A percentile compares a stretch with the other conserved stretches of the same genome.
These are phyloP conservation scores for Gastrolobium bilobum DNA, from an alignment of 306 rosid species.

Conservation along the genomic window DNA sequence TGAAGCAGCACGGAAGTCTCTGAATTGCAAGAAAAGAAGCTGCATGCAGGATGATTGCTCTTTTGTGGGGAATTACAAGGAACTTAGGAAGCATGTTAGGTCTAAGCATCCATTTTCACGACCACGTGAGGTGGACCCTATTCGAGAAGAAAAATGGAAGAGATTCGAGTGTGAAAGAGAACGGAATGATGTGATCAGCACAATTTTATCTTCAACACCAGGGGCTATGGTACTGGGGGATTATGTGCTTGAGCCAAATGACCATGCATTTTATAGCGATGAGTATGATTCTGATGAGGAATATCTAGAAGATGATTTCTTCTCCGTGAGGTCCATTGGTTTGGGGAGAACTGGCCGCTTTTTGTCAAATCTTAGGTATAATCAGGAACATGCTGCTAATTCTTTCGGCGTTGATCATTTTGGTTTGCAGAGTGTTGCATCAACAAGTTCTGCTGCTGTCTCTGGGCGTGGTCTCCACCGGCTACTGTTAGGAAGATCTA, in stretches of 20 bases:
- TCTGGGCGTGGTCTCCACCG: conserved; percentile 64
- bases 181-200: conserved; percentile 93
- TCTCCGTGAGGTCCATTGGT: conserved; percentile 61
- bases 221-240: conserved; percentile 95
- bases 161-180: conserved; percentile 89
- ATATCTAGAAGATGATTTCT: conserved; percentile 63
- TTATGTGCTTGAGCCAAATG: conserved; percentile 90
- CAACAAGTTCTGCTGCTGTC: conserved; percentile 60
- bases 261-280: conserved; percentile 62
- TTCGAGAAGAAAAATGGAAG: conserved; percentile 90
- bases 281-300: conserved; percentile 75
- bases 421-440: conserved; percentile 59
- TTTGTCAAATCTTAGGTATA: conserved; percentile 62
- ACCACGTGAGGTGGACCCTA: conserved; percentile 93
- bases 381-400: conserved; percentile 51
- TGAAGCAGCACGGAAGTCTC: conserved; percentile 83
- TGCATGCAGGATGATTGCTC: conserved; percentile 93
- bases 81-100: conserved; percentile 87
- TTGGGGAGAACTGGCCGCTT: conserved; percentile 60
- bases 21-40: conserved; percentile 88
- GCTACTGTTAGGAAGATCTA: conserved; percentile 56
- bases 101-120: conserved; percentile 89
- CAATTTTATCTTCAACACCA: conserved; percentile 87
- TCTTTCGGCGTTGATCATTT: conserved; percentile 53
- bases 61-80: conserved; percentile 78